A percentile compares a stretch with the other conserved stretches of the same genome.
Conservation (phyloP, 192 early-diverging fungal species). For the Mortierella alpina region DNA sequence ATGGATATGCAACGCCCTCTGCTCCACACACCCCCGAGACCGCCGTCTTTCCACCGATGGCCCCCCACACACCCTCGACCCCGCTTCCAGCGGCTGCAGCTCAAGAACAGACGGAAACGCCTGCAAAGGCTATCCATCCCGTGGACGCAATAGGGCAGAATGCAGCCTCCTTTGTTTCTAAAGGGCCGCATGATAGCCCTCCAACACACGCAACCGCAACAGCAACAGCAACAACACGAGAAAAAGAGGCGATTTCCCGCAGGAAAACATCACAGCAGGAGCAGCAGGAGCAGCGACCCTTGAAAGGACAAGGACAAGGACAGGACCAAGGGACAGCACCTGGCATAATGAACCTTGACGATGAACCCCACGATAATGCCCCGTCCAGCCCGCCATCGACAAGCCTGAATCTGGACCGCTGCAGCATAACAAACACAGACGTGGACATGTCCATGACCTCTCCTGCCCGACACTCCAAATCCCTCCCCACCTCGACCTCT, state of each 20-base stretch:
- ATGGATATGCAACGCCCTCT: neutral
- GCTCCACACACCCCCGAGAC: neutral
- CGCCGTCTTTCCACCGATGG: neutral
- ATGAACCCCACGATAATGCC: constrained; percentile 2
- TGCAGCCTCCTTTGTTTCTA: constrained; percentile 21
- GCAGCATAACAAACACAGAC: neutral
- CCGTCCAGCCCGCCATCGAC: constrained; percentile 1
- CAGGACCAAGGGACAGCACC: neutral
- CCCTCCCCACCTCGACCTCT: constrained; percentile 33
- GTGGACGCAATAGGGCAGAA: neutral
- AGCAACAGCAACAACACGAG: constrained; percentile 7
- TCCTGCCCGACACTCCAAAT: constrained; percentile 27
- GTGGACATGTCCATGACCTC: constrained; percentile 35
- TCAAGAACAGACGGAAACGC: neutral
- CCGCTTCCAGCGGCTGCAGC: neutral
- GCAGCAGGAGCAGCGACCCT: neutral
- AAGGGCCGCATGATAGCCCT: constrained; percentile 13
- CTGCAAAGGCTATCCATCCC: neutral
- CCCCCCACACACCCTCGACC: neutral
- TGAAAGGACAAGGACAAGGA: neutral
- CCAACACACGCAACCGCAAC: neutral
- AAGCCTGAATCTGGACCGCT: constrained; percentile 5
- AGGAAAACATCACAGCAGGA: neutral
- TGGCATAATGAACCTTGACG: too few relatives aligned
- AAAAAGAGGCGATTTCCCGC: neutral